Conservation (phyloP, 148 eudicot species). For the Persicaria maculosa region DNA sequence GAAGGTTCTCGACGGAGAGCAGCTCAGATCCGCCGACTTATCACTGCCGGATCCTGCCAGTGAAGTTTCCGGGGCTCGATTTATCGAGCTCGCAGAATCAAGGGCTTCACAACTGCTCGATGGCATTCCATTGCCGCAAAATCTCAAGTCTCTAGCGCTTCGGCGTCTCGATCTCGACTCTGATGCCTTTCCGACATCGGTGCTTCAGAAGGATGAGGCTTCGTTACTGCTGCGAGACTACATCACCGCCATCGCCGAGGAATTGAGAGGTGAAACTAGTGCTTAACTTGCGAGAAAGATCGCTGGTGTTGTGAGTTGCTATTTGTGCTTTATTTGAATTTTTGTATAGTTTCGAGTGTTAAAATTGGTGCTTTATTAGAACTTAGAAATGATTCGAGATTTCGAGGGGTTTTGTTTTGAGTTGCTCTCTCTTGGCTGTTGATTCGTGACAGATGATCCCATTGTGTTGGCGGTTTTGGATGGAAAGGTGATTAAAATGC, state of each 20-base stretch:
- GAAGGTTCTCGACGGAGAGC: slow-evolving; percentile 42
- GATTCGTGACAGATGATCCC: slow-evolving; percentile 45
- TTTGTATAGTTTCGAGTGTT: neutral
- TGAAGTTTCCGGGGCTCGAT: slow-evolving; percentile 19
- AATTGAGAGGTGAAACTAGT: slow-evolving; percentile 32
- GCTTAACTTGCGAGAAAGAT: neutral
- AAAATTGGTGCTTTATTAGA: neutral
- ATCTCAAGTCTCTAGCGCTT: slow-evolving; percentile 34
- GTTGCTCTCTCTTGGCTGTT: neutral
- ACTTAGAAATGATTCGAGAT: neutral
- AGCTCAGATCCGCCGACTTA: slow-evolving; percentile 22
- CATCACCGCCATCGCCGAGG: slow-evolving; percentile 46
- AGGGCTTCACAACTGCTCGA: slow-evolving; percentile 33
- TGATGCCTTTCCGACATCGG: slow-evolving; percentile 10
- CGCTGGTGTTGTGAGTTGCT: neutral
- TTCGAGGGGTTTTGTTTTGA: neutral
- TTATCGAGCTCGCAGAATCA: slow-evolving; percentile 35
- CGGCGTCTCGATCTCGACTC: slow-evolving; percentile 26
- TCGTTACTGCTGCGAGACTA: slow-evolving; percentile 25
- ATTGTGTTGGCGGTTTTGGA: slow-evolving; percentile 54
- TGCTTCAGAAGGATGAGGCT: slow-evolving; percentile 30
- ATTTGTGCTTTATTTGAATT: neutral
- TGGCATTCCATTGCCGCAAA: slow-evolving; percentile 39
- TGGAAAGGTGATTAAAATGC: slow-evolving; percentile 39
- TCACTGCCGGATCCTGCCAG: slow-evolving; percentile 21